Conservation (phyloP, 164 flowering plant genomes). For the Liquidambar formosana region DNA sequence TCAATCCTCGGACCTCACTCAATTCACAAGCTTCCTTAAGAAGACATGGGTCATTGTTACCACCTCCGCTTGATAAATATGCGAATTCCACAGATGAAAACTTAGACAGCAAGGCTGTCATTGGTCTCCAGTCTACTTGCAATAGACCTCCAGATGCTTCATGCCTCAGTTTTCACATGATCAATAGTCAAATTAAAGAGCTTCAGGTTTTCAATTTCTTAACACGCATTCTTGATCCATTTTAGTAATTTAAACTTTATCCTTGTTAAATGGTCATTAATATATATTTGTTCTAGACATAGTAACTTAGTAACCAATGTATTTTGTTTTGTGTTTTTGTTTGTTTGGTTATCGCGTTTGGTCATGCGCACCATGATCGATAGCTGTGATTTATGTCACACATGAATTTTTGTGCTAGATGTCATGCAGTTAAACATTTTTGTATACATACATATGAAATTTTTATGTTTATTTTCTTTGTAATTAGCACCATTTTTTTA, state of each 20-base stretch:
- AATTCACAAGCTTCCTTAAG: conserved; percentile 35
- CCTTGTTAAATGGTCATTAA: neutral
- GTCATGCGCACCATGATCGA: no score
- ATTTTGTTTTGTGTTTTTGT: no score
- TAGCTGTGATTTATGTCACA: no score
- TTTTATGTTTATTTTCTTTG: no score
- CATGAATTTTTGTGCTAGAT: no score
- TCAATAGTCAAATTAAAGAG: conserved; percentile 56
- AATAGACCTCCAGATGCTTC: conserved; percentile 24
- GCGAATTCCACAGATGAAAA: conserved; percentile 42
- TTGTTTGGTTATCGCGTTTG: no score
- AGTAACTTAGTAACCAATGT: no score
- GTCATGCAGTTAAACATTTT: no score
- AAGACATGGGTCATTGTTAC: conserved; percentile 42
- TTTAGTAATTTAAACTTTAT: neutral
- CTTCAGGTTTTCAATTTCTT: conserved; percentile 53
- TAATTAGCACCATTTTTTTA: no score
- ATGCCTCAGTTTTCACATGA: conserved; percentile 41
- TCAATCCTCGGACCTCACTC: conserved; percentile 14
- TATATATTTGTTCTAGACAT: no score
- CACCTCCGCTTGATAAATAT: conserved; percentile 71
- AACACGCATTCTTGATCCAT: neutral
- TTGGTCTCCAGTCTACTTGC: conserved; percentile 20
- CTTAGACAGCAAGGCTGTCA: conserved; percentile 25
- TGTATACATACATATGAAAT: no score